Evolutionary conservation across 768 basidiomycete species (phyloP).

Genomic region (Austroboletus eburneus): DNA sequence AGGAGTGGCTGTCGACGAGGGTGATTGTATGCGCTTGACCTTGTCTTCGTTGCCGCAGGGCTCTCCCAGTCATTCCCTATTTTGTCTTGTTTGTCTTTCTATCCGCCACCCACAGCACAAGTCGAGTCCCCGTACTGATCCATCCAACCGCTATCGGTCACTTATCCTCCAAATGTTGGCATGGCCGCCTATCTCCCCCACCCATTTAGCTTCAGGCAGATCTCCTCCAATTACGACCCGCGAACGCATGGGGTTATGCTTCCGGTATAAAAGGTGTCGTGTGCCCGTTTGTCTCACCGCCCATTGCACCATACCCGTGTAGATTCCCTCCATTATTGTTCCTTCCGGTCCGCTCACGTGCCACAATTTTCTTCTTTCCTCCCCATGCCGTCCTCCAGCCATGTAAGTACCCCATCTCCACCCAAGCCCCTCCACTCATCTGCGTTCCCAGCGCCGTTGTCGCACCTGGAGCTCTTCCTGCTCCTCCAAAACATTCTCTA

Average conservation of each 20-base stretch:
- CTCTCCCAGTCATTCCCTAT: constrained; percentile 15
- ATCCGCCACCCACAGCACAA: constrained; percentile 3
- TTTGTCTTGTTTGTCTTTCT: constrained; percentile 33
- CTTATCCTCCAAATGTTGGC: too few species aligned
- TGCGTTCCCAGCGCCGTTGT: constrained; percentile 4
- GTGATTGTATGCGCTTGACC: constrained; percentile 15
- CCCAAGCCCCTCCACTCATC: not conserved
- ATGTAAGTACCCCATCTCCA: not conserved
- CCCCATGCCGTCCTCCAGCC: not conserved
- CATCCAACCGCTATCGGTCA: too few species aligned
- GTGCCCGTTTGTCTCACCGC: constrained; percentile 13
- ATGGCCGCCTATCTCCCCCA: constrained; percentile 6
- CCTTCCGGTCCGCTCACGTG: constrained; percentile 1
- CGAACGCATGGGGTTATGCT: constrained; percentile 3
- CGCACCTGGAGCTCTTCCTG: constrained; percentile 20
- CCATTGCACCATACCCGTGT: not conserved
- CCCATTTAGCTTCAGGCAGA: constrained; percentile 2
- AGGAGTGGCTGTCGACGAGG: not conserved
- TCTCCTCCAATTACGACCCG: constrained; percentile 15
- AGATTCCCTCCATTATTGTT: not conserved
- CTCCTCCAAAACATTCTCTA: constrained; percentile 20
- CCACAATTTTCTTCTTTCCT: not conserved
- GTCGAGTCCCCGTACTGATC: constrained; percentile 7
- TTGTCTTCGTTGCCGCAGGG: constrained; percentile 6
- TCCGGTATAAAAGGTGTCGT: constrained; percentile 25